A percentile compares a stretch with the other conserved stretches of the same genome.
Conservation (phyloP, 2,329 filamentous ascomycete genomes). For the Ophiostoma novo-ulmi region DNA sequence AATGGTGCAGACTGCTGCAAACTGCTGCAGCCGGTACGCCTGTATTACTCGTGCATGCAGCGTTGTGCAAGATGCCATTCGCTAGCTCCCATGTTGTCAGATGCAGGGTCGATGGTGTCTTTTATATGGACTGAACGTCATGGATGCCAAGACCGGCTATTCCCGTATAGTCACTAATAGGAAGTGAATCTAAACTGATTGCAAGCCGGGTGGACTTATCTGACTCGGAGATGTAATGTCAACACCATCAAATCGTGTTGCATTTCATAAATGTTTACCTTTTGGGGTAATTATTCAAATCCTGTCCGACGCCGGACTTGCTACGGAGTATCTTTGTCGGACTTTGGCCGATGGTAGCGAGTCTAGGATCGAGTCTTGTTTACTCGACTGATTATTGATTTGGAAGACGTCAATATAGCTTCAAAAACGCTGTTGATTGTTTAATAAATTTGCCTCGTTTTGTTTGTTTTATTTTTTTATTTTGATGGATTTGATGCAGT, state of each 20-base stretch:
- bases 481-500: too few species aligned
- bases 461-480: too few species aligned
- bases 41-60: slow-evolving; percentile 6
- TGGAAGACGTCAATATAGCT: too few species aligned
- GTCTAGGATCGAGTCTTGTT: too few species aligned
- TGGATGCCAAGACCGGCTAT: background rate
- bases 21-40: background rate
- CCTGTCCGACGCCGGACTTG: background rate
- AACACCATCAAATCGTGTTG: background rate
- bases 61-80: background rate
- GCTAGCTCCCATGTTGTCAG: slow-evolving; percentile 8
- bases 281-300: background rate
- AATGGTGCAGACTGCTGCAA: background rate
- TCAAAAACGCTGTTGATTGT: too few species aligned
- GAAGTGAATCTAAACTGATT: background rate
- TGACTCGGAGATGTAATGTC: background rate
- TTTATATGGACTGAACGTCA: background rate
- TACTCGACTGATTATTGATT: too few species aligned
- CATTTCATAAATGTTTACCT: background rate
- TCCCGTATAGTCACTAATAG: too few species aligned
- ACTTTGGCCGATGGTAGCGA: too few species aligned
- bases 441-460: too few species aligned
- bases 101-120: slow-evolving; percentile 5
- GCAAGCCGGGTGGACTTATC: background rate
- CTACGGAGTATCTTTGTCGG: too few species aligned